These are phyloP conservation scores for Funneliformis geosporum DNA, from an alignment of 192 early-diverging fungal genomes.

Conservation along the genomic window DNA sequence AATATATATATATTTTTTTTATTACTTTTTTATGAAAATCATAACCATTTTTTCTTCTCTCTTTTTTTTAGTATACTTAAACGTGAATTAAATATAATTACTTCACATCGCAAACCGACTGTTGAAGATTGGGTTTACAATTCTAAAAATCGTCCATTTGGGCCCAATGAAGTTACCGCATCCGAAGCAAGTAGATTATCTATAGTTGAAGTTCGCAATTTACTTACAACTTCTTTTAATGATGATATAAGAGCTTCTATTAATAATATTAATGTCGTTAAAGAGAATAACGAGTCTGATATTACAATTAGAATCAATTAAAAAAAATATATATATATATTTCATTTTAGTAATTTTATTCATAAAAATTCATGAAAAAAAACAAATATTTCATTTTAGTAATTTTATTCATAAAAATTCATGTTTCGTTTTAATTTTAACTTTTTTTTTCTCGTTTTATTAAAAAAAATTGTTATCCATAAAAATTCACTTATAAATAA, in stretches of 20 bases:
- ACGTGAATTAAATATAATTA: not conserved
- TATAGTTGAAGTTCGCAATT: slow-evolving; percentile 40
- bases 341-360: too few relatives aligned
- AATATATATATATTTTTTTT: not conserved
- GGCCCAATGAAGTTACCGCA: slow-evolving; percentile 35
- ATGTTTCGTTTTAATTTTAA: too few relatives aligned
- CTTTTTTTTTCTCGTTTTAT: too few relatives aligned
- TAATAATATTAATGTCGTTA: not conserved
- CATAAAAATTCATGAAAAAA: too few relatives aligned
- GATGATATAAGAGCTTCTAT: not conserved
- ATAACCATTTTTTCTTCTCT: not conserved
- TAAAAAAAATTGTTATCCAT: too few relatives aligned
- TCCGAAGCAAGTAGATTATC: slow-evolving; percentile 37
- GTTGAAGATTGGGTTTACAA: slow-evolving; percentile 47
- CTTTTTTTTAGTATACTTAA: not conserved
- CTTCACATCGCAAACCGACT: not conserved
- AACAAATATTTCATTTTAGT: too few relatives aligned
- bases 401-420: too few relatives aligned
- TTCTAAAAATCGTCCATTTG: slow-evolving; percentile 41
- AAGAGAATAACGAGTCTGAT: too few relatives aligned
- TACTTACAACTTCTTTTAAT: slow-evolving; percentile 28
- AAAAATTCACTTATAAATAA: too few relatives aligned
- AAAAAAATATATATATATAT: too few relatives aligned
- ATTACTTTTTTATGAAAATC: not conserved
- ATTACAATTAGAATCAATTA: too few relatives aligned